Base-by-base conservation (phyloP, 2,329 filamentous ascomycete genomes). In the Colletotrichum chlorophyti region DNA sequence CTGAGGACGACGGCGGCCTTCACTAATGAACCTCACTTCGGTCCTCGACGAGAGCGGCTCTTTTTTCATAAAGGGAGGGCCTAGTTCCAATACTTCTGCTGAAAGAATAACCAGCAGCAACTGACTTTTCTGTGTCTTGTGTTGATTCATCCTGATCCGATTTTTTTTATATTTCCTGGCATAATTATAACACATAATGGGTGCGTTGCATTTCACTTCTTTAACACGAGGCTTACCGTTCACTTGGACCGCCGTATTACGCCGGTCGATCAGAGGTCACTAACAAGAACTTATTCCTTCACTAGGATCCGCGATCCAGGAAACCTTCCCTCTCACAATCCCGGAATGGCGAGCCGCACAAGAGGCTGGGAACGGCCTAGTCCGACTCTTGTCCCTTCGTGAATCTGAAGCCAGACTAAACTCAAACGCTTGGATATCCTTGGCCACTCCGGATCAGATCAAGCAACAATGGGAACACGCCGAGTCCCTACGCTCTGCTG, bases 401-500 rank as follows among this genome's bases (percentile, higher is more conserved):
- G 62, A 66, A 26, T 21, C 61, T 1, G 68, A 72, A 42, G 35
- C 29, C 35, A 14, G 68, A 65, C 34, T 34, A 40, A 31, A 53
- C 48, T 70, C 68, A 6, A 66, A 65, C 27, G 64, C 68, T 3
- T 73, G 71, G 71, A 71, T 73, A 29, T 64, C 71, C 2, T 48
- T 73, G 27, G 71, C 71, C 14, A 69, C 64, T 6, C 53, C 58
- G 3, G 38, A 62, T 17, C 68, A 72, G n/a, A 61, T 73, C 42
- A 40, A 54, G 17, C 40, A 46, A 15, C 65, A 68, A 51, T 65
- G 64, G 64, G 40, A 48, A 49, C 75, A 82, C 62, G 67, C 82
- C 50, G 72, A 74, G 6, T 73, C 73, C n/a, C 64, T 81, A 9
- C 72, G 72, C 4, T 80, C 76, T 15, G 74, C 74, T 6, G 54